A percentile compares a stretch with the other conserved stretches of the same genome.
Evolutionary conservation across 1,284 basidiomycete genomes (phyloP).

Genomic region (Sporisorium sorghi): DNA sequence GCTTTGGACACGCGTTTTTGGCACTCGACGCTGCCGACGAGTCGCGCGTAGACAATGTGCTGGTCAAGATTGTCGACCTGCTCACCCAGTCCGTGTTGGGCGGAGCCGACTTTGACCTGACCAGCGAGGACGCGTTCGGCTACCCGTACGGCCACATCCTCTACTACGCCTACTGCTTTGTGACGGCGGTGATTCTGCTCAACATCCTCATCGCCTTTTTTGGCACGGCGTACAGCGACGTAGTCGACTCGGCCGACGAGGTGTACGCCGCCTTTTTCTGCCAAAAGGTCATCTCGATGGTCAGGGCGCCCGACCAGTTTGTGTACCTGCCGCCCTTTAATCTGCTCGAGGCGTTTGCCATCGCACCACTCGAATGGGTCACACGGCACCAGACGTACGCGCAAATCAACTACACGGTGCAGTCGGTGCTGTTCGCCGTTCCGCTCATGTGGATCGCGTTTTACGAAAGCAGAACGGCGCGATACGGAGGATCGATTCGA

Average conservation of each 20-base stretch:
- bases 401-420: conserved; percentile 47
- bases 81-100: conserved; percentile 83
- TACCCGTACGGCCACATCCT: conserved; percentile 77
- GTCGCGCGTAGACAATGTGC: conserved; percentile 73
- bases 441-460: conserved; percentile 58
- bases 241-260: conserved; percentile 56
- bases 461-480: conserved; percentile 50
- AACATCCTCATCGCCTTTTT: conserved; percentile 88
- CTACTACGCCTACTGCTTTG: conserved; percentile 74
- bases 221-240: conserved; percentile 65
- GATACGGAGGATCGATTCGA: conserved; percentile 35
- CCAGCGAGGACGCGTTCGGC: conserved; percentile 38
- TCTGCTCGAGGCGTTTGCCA: conserved; percentile 81
- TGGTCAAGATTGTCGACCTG: conserved; percentile 76
- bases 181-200: conserved; percentile 52
- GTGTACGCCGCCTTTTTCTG: conserved; percentile 52
- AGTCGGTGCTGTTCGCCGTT: conserved; percentile 51
- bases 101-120: conserved; percentile 52
- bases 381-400: conserved; percentile 47
- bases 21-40: conserved; percentile 92
- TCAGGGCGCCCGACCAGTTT: conserved; percentile 79
- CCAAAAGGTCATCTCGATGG: conserved; percentile 63
- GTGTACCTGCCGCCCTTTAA: conserved; percentile 77
- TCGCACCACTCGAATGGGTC: conserved; percentile 85
- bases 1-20: conserved; percentile 86